phyloP scores from a whole-genome alignment of 2,329 filamentous ascomycete genomes.

The Alternaria novae-zelandiae region DNA sequence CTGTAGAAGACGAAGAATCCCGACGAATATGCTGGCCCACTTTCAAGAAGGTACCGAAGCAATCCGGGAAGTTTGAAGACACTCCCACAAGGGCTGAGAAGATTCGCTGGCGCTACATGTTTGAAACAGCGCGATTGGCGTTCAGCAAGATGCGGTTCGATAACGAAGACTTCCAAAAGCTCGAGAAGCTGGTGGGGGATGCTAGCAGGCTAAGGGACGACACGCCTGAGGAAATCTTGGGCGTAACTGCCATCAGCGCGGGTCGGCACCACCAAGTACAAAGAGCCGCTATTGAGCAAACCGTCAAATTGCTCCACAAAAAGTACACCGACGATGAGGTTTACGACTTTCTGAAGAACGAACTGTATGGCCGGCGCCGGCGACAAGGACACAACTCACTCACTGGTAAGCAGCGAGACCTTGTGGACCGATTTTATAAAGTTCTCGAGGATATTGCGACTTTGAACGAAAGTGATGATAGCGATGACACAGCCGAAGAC shows the following conservation, averaged over 20 bases:
- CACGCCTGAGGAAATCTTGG: background rate
- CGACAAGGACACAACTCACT: background rate
- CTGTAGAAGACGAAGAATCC: background rate
- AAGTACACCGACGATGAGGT: background rate
- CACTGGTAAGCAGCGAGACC: background rate
- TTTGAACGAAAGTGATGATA: background rate
- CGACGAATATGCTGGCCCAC: background rate
- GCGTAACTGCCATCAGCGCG: background rate
- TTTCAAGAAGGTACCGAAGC: background rate
- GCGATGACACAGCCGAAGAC: background rate
- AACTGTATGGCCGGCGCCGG: background rate
- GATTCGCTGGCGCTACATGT: slow-evolving; percentile 27
- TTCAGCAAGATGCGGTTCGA: slow-evolving; percentile 25
- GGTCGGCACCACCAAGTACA: background rate
- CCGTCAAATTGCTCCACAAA: background rate
- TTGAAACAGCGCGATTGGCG: slow-evolving; percentile 20
- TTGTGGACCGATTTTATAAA: background rate
- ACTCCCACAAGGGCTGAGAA: background rate
- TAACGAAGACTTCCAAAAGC: background rate
- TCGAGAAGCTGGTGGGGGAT: background rate
- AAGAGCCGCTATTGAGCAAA: slow-evolving; percentile 3
- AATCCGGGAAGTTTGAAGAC: background rate
- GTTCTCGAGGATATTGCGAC: background rate
- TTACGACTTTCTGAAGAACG: background rate
- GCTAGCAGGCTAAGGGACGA: background rate